Base-by-base conservation (phyloP, 495 filamentous ascomycete species). In the Pyronema domesticum region DNA sequence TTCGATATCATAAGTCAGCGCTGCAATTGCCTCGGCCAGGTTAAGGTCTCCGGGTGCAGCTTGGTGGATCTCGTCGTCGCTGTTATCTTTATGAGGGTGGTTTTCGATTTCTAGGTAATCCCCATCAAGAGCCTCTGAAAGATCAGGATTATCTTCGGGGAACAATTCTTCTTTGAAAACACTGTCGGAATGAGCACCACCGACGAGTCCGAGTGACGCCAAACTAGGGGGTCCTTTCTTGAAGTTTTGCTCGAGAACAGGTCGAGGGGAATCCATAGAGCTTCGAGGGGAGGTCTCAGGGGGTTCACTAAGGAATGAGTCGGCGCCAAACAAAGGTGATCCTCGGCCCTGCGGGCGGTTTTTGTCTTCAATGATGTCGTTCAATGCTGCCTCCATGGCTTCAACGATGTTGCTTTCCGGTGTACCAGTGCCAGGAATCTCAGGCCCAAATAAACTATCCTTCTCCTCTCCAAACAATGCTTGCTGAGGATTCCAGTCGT, bases 1-100 rank as follows among this genome's bases (percentile, higher is more conserved):
- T 53, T 95, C 88, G 57, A 99, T 94, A 59, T 96, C 88, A 42
- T 78, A 76, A 1, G 82, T 84, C 18, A 99, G 73, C 0, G 75
- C 79, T 48, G 86, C 80, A 56, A 96, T 93, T 5, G 93, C 91
- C 64, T 99, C 93, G 0, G 85, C 85, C 43, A 99, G 68, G 6
- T 91, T 93, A 8, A 99, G 76, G 66, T 99, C 93, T 3, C 93
- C 93, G 6, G 93, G 93, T 1, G 88, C 88, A 39, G 93, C 93
- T 72, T 95, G 84, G 57, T 94, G 88, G 19, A 99, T 83, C 55
- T 85, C 85, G 55, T 95, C 87, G 34, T 83, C 81, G 17, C 37
- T 54, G 14, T 43, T 37, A 17, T 43, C 33, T 30, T 30, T 30
- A 14, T 14, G 33, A 53, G n/a, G 76, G 13, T 72, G 67, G 11